Evolutionary conservation across 371 early-diverging fungal species (phyloP).

Genomic region (Chytridiales sp.): DNA sequence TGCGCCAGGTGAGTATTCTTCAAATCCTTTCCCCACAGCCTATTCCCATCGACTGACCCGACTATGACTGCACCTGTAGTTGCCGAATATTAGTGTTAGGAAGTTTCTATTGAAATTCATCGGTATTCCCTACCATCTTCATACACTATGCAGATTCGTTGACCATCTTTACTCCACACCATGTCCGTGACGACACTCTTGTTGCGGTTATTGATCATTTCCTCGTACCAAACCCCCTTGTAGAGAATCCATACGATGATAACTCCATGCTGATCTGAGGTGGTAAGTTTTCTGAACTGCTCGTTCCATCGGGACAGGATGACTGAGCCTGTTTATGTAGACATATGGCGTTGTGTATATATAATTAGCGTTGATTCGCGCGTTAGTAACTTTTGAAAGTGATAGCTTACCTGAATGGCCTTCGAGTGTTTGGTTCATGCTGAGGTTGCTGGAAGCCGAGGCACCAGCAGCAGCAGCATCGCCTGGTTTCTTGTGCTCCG

Average conservation of each 20-base stretch:
- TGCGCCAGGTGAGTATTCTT: constrained; percentile 38
- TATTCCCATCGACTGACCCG: constrained; percentile 60
- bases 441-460: constrained; percentile 36
- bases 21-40: constrained; percentile 59
- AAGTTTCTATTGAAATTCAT: not conserved
- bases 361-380: not conserved
- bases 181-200: constrained; percentile 53
- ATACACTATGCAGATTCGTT: constrained; percentile 56
- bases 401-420: constrained; percentile 47
- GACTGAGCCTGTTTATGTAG: constrained; percentile 39
- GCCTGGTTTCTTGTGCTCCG: constrained; percentile 7
- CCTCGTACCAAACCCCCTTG: constrained; percentile 61
- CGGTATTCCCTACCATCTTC: constrained; percentile 44
- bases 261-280: constrained; percentile 54
- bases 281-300: constrained; percentile 52
- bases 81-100: constrained; percentile 4
- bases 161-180: constrained; percentile 55
- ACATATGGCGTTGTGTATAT: not conserved
- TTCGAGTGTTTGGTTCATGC: constrained; percentile 59
- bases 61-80: constrained; percentile 60
- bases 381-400: not conserved
- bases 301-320: constrained; percentile 54
- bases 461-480: constrained; percentile 4
- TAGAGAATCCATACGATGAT: constrained; percentile 63
- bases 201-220: constrained; percentile 61